phyloP scores from a whole-genome alignment of 2,329 filamentous ascomycete genomes.

The Calonectria pauciramosa region DNA sequence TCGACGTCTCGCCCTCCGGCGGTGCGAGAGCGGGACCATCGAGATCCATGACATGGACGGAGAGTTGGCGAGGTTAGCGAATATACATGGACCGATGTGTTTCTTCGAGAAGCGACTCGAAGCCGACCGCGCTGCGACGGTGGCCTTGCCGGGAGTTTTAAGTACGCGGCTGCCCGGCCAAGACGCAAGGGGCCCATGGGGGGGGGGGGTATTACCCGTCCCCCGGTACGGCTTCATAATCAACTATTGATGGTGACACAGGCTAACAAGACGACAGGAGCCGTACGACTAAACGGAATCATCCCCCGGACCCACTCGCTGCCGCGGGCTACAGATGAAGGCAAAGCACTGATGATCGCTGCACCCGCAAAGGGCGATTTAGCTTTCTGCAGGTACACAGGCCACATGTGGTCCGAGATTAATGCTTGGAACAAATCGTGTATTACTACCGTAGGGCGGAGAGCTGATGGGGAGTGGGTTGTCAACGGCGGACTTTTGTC shows the following conservation, averaged over 20 bases:
- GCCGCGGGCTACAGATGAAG: background rate
- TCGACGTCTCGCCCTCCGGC: background rate
- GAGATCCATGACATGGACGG: background rate
- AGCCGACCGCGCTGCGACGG: background rate
- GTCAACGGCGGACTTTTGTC: background rate
- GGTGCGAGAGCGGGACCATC: slow-evolving; percentile 2
- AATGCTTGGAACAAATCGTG: background rate
- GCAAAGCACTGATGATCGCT: background rate
- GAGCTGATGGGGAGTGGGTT: background rate
- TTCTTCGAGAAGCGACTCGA: background rate
- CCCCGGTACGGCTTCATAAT: background rate
- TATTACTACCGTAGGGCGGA: background rate
- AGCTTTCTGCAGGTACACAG: background rate
- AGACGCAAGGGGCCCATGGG: background rate
- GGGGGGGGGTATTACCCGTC: background rate
- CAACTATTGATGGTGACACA: background rate
- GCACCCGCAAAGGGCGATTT: background rate
- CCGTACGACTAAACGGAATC: background rate
- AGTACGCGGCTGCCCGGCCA: background rate
- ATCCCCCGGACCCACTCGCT: background rate
- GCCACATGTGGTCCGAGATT: background rate
- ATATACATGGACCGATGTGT: background rate
- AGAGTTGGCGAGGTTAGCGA: background rate
- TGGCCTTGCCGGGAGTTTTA: background rate
- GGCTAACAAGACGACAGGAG: background rate